Evolutionary conservation across 768 basidiomycete genomes (phyloP).

Genomic region (Hortiboletus flavorubellus): DNA sequence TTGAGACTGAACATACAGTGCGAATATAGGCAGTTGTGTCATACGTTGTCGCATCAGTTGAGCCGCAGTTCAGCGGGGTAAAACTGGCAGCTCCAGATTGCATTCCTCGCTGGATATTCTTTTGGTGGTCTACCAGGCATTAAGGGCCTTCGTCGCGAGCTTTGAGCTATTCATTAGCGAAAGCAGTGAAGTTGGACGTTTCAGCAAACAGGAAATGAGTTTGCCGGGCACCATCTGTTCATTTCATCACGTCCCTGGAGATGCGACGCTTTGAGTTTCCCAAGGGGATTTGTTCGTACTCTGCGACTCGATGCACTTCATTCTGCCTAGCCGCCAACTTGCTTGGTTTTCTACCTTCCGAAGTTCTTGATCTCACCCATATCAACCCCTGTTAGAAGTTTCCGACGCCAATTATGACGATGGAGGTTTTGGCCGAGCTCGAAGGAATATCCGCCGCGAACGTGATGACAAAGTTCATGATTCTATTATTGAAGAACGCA

Average conservation of each 20-base stretch:
- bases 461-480: conserved; percentile 88
- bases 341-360: conserved; percentile 43
- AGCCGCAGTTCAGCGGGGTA: conserved; percentile 51
- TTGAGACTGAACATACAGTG: conserved; percentile 54
- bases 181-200: conserved; percentile 39
- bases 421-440: conserved; percentile 44
- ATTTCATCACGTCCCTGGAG: conserved; percentile 17
- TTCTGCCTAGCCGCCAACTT: conserved; percentile 41
- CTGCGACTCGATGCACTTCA: conserved; percentile 38
- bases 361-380: conserved; percentile 41
- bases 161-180: conserved; percentile 48
- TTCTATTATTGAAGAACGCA: conserved; percentile 90
- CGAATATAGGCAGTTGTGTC: conserved; percentile 40
- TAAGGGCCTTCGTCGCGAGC: conserved; percentile 40
- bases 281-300: conserved; percentile 15
- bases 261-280: conserved; percentile 28
- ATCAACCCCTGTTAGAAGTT: conserved; percentile 56
- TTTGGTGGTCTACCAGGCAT: conserved; percentile 25
- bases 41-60: conserved; percentile 32
- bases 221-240: conserved; percentile 18
- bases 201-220: conserved; percentile 31
- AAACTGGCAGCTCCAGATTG: conserved; percentile 36
- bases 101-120: conserved; percentile 21
- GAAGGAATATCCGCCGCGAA: conserved; percentile 63
- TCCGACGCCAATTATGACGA: conserved; percentile 55